Conservation (phyloP, 2,329 filamentous ascomycete species). For the Podosphaera aphanis region DNA sequence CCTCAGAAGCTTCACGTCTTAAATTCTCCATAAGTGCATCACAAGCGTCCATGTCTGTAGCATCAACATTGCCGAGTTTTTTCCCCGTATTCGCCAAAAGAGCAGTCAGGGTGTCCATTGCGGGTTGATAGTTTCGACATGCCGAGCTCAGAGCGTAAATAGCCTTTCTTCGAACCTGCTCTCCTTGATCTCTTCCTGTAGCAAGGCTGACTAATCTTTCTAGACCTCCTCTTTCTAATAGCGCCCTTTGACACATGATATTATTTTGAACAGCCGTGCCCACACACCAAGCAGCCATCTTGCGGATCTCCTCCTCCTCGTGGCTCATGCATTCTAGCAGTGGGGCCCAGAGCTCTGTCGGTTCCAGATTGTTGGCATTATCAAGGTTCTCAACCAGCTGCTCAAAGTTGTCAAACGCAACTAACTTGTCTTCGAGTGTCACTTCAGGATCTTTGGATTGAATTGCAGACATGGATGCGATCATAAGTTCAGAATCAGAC, state of each 20-base stretch:
- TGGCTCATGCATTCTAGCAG: slow-evolving; percentile 47
- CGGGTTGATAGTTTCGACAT: slow-evolving; percentile 73
- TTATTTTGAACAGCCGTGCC: slow-evolving; percentile 97
- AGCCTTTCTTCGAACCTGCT: slow-evolving; percentile 59
- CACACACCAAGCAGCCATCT: slow-evolving; percentile 81
- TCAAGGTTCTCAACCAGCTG: slow-evolving; percentile 80
- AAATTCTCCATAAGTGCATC: slow-evolving; percentile 50
- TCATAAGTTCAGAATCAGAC: slow-evolving; percentile 83
- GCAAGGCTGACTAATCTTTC: slow-evolving; percentile 43
- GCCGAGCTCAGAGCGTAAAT: slow-evolving; percentile 71
- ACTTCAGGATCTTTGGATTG: slow-evolving; percentile 34
- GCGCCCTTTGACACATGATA: slow-evolving; percentile 53
- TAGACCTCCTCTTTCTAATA: slow-evolving; percentile 40
- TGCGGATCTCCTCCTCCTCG: slow-evolving; percentile 47
- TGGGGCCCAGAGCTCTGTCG: slow-evolving; percentile 59
- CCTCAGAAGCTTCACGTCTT: slow-evolving; percentile 22
- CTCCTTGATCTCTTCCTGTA: slow-evolving; percentile 32
- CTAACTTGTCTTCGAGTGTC: slow-evolving; percentile 50
- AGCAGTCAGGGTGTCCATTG: slow-evolving; percentile 42
- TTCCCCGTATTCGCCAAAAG: slow-evolving; percentile 31
- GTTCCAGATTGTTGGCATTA: slow-evolving; percentile 84
- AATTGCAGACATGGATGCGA: slow-evolving; percentile 57
- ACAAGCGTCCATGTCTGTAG: slow-evolving; percentile 66
- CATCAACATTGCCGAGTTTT: slow-evolving; percentile 40
- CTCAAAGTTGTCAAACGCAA: slow-evolving; percentile 87